Base-by-base conservation (phyloP, 331 rosid genomes). In the Malus hybrid region DNA sequence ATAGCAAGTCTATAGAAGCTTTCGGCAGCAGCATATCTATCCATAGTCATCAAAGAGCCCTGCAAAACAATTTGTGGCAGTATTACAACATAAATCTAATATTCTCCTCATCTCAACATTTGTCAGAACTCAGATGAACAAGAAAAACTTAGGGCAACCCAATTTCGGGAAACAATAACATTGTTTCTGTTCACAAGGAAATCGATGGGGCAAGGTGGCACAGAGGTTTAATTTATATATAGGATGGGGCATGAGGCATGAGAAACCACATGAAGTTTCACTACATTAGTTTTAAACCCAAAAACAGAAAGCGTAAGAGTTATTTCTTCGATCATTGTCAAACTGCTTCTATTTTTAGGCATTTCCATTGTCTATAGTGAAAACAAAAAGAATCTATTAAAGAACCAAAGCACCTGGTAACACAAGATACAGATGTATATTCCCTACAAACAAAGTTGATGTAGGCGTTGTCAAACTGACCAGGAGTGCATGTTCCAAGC, bases 21-120 rank as follows among this genome's bases (percentile, higher is more conserved):
- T 80, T 91, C 98, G 20, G 97, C 97, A 68, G 97, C 96, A 24
- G 98, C 96, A 77, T 94, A 91, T 84, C 97, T 87, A 79, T 94
- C 98, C 95, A 90, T 88, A 36, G 88, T 91, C 96, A 91, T 91
- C 83, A 87, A 77, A 14, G 97, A 90, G 50, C 85, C 88, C 98
- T 94, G 89, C 30, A 83, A 78, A 73, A 82, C 64, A 64, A 39
- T 42, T 39, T 39, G 46, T 10, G 42, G 76, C 32, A 55, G 33
- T 70, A 22, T 78, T n/a, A 78, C 29, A 55, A 76, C 50, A 29
- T 20, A 15, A 20, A 15, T 20, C 42, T 15, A 73, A 77, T 0
- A 22, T 36, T 20, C 63, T 64, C 19, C 30, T 72, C 20, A 50
- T 46, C 52, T 53, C 10, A 64, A 32, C 26, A 32, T 63, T 33